phyloP scores from a whole-genome alignment of 2,329 filamentous ascomycete species.

The Colletotrichum lupini region DNA sequence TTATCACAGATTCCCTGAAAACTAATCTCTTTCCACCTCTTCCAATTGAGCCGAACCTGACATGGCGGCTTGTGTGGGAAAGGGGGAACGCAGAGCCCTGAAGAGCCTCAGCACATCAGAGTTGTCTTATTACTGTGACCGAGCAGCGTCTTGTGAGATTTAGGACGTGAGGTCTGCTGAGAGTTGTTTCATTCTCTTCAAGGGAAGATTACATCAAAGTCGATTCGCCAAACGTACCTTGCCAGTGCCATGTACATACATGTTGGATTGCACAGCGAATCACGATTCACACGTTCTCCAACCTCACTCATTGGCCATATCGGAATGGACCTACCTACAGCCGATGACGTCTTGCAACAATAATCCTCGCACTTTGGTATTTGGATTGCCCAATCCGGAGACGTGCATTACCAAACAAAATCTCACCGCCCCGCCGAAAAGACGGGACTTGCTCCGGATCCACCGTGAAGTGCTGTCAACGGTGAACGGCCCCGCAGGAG shows the following conservation, averaged over 20 bases:
- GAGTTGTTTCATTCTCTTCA: no score
- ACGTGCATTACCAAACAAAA: constrained; percentile 1
- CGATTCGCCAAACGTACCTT: no score
- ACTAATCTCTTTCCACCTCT: no score
- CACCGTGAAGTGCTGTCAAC: not conserved
- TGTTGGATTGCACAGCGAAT: not conserved
- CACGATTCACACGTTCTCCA: not conserved
- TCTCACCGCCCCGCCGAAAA: not conserved
- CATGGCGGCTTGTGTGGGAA: no score
- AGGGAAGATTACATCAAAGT: no score
- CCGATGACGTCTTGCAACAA: not conserved
- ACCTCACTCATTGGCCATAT: not conserved
- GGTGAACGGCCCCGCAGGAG: not conserved
- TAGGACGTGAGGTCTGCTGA: no score
- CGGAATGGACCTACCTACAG: not conserved
- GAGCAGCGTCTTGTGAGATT: no score
- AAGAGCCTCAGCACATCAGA: no score
- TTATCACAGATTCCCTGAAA: no score
- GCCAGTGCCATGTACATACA: not conserved
- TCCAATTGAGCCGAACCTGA: no score
- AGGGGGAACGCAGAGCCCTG: no score
- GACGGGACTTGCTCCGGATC: not conserved
- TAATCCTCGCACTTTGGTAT: not conserved
- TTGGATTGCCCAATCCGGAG: not conserved
- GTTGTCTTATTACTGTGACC: no score